Percentiles rank a stretch among this genome's conserved stretches.
Evolutionary conservation across 2,329 filamentous ascomycete species (phyloP).

Genomic region (Pseudogymnoascus sp.): DNA sequence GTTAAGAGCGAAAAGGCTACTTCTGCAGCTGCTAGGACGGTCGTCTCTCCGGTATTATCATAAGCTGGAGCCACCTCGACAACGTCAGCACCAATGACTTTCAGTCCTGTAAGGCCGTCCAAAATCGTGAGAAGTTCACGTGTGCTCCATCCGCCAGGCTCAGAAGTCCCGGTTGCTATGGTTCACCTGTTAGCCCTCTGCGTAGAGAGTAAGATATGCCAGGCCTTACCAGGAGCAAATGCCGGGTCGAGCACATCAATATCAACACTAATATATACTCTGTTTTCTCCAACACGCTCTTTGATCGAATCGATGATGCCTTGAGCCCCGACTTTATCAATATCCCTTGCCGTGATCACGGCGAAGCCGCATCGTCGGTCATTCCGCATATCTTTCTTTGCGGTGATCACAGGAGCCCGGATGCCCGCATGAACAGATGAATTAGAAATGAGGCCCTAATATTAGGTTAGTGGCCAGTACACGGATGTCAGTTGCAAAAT

Average conservation of each 20-base stretch:
- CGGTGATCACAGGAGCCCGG: conserved; percentile 43
- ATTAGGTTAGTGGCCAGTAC: background rate
- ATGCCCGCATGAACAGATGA: conserved; percentile 56
- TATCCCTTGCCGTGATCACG: conserved; percentile 46
- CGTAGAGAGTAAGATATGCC: background rate
- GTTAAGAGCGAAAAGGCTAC: conserved; percentile 38
- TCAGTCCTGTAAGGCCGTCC: conserved; percentile 48
- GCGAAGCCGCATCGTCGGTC: conserved; percentile 52
- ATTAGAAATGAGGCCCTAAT: conserved; percentile 45
- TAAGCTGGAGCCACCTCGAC: conserved; percentile 57
- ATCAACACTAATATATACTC: conserved; percentile 46
- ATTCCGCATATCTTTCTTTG: conserved; percentile 44
- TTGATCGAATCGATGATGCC: conserved; percentile 38
- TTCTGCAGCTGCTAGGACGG: conserved; percentile 42
- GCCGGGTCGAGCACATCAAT: conserved; percentile 46
- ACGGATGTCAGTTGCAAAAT: background rate
- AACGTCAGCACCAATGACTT: conserved; percentile 52
- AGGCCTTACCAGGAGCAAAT: conserved; percentile 38
- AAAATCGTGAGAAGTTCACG: conserved; percentile 51
- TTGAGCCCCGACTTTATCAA: conserved; percentile 37
- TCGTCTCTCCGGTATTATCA: conserved; percentile 52
- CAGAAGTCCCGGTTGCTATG: conserved; percentile 41
- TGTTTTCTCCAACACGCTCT: conserved; percentile 41
- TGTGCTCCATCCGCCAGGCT: conserved; percentile 55
- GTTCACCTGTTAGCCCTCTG: conserved; percentile 19